Conservation (phyloP, 768 basidiomycete genomes). For the Coprinopsis marcescibilis region DNA sequence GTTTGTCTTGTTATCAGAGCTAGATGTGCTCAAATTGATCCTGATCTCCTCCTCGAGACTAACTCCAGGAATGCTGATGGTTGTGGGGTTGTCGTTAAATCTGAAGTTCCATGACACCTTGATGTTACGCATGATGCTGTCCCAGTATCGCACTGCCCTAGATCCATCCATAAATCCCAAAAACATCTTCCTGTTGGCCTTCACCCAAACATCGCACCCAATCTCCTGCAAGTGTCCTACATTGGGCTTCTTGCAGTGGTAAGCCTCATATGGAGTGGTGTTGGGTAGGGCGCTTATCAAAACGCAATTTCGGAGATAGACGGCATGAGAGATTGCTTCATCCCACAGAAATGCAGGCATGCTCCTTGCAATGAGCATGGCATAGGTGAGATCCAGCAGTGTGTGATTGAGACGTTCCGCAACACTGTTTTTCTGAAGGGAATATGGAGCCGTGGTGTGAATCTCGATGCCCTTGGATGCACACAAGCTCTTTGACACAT, state of each 20-base stretch:
- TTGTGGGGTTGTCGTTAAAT: slow-evolving; percentile 19
- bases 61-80: slow-evolving; percentile 9
- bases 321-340: slow-evolving; percentile 14
- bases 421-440: slow-evolving; percentile 25
- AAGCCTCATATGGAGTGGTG: slow-evolving; percentile 21
- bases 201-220: slow-evolving; percentile 20
- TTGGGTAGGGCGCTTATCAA: slow-evolving; percentile 16
- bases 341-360: slow-evolving; percentile 20
- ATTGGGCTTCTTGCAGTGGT: slow-evolving; percentile 17
- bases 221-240: slow-evolving; percentile 21
- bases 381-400: slow-evolving; percentile 23
- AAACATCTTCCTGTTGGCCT: slow-evolving; percentile 11
- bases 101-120: slow-evolving; percentile 21
- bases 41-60: slow-evolving; percentile 11
- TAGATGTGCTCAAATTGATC: slow-evolving; percentile 24
- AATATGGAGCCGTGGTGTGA: slow-evolving; percentile 23
- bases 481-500: slow-evolving; percentile 14
- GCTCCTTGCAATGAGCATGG: no score
- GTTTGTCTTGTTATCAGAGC: no score
- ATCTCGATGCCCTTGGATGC: slow-evolving; percentile 17
- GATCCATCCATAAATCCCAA: slow-evolving; percentile 18
- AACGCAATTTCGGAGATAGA: slow-evolving; percentile 20
- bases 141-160: slow-evolving; percentile 20
- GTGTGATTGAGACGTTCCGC: slow-evolving; percentile 31
- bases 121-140: slow-evolving; percentile 12